phyloP scores from a whole-genome alignment of 108 stramenopile species.

The Bacterosira constricta region DNA sequence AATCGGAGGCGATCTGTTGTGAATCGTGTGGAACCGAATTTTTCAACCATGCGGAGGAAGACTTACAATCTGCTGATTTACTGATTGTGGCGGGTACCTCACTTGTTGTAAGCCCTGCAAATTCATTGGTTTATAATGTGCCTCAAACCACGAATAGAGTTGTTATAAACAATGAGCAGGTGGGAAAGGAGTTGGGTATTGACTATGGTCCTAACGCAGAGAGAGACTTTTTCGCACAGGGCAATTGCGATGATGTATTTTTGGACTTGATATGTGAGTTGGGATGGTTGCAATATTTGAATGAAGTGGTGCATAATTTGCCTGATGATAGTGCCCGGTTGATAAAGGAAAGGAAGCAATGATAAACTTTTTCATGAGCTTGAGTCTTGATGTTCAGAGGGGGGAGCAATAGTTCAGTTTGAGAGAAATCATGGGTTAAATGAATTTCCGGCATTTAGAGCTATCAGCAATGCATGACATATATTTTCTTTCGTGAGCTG shows the following conservation, averaged over 20 bases:
- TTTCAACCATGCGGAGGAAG: slow-evolving; percentile 51
- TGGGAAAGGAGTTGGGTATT: slow-evolving; percentile 60
- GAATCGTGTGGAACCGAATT: slow-evolving; percentile 58
- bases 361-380: too few relatives aligned
- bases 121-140: slow-evolving; percentile 56
- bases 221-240: slow-evolving; percentile 63
- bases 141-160: slow-evolving; percentile 51
- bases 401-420: too few relatives aligned
- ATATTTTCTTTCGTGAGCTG: too few relatives aligned
- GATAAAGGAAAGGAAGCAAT: slow-evolving; percentile 12
- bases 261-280: slow-evolving; percentile 59
- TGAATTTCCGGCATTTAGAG: too few relatives aligned
- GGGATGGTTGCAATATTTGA: slow-evolving; percentile 61
- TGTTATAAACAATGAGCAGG: slow-evolving; percentile 59
- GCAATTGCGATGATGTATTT: slow-evolving; percentile 60
- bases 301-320: slow-evolving; percentile 20
- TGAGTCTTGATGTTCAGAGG: too few relatives aligned
- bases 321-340: slow-evolving; percentile 28
- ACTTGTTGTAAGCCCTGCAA: slow-evolving; percentile 74
- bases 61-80: slow-evolving; percentile 61
- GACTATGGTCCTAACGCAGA: slow-evolving; percentile 39
- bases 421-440: too few relatives aligned
- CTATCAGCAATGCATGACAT: too few relatives aligned
- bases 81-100: slow-evolving; percentile 78
- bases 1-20: slow-evolving; percentile 59